Evolutionary conservation across 2,329 filamentous ascomycete genomes (phyloP).

Genomic region (Xylaria sp.): DNA sequence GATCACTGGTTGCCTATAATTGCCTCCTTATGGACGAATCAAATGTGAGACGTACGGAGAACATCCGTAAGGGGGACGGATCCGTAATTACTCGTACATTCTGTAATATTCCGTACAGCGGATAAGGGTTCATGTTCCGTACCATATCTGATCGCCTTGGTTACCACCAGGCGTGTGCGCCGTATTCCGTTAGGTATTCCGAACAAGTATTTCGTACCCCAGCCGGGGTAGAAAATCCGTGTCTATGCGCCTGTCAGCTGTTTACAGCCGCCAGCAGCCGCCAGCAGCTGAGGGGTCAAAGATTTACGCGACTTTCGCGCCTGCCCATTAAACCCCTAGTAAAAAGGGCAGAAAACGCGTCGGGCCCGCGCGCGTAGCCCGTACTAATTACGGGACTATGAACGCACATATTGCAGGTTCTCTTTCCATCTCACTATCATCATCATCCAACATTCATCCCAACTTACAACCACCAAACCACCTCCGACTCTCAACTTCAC

Average conservation of each 20-base stretch:
- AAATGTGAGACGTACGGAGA: neutral
- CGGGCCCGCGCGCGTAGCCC: conserved; percentile 16
- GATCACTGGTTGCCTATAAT: neutral
- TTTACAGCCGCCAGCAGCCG: conserved; percentile 1
- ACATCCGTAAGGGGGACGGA: no score
- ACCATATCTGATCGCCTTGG: neutral
- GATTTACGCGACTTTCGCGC: conserved; percentile 20
- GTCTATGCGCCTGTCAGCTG: no score
- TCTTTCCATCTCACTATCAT: conserved; percentile 6
- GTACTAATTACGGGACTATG: neutral
- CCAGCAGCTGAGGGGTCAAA: neutral
- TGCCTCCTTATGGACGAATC: neutral
- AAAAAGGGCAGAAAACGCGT: conserved; percentile 12
- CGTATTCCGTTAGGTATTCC: no score
- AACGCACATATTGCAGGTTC: conserved; percentile 3
- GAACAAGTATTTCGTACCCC: no score
- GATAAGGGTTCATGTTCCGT: neutral
- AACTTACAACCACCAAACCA: neutral
- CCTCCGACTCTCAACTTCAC: no score
- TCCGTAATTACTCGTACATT: neutral
- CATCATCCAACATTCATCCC: neutral
- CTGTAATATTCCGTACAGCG: neutral
- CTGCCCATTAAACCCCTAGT: conserved; percentile 18
- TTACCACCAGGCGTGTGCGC: no score
- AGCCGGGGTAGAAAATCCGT: no score